Evolutionary conservation across 192 early-diverging fungal species (phyloP).

Genomic region (Globomyces pollinis-pini): DNA sequence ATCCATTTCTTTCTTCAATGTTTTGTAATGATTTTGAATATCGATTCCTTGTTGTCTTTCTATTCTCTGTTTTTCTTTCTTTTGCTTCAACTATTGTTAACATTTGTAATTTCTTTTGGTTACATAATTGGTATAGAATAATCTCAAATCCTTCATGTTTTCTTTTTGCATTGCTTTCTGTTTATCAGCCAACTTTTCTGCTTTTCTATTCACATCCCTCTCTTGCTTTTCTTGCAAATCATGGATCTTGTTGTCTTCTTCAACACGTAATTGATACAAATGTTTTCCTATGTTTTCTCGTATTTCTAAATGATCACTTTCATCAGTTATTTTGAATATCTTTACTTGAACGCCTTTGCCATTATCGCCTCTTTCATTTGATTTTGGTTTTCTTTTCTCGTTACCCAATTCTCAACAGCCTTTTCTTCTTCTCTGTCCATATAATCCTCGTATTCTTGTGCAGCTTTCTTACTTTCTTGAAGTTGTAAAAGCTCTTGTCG

Average conservation of each 20-base stretch:
- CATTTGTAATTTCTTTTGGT: neutral
- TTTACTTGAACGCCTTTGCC: slow-evolving; percentile 27
- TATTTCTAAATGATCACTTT: slow-evolving; percentile 17
- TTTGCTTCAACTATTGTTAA: slow-evolving; percentile 4
- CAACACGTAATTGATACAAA: neutral
- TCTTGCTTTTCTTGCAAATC: slow-evolving; percentile 21
- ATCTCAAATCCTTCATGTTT: slow-evolving; percentile 14
- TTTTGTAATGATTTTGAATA: slow-evolving; percentile 12
- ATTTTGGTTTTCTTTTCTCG: slow-evolving; percentile 22
- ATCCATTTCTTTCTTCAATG: neutral
- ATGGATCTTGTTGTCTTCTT: slow-evolving; percentile 15
- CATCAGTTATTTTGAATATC: neutral
- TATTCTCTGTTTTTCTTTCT: neutral
- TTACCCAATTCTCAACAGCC: slow-evolving; percentile 21
- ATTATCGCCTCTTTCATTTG: slow-evolving; percentile 26
- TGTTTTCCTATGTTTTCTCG: slow-evolving; percentile 23
- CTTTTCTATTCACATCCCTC: slow-evolving; percentile 17
- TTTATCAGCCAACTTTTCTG: slow-evolving; percentile 10
- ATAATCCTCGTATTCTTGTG: slow-evolving; percentile 8
- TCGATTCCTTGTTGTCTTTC: neutral
- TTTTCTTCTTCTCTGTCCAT: slow-evolving; percentile 13
- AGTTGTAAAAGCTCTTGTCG: neutral
- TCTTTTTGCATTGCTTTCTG: neutral
- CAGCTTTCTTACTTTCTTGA: neutral
- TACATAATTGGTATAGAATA: slow-evolving; percentile 12